Evolutionary conservation across 108 stramenopile genomes (phyloP), one percentile per base, ranked within the genome.

Genomic region (Ochromonas danica): DNA sequence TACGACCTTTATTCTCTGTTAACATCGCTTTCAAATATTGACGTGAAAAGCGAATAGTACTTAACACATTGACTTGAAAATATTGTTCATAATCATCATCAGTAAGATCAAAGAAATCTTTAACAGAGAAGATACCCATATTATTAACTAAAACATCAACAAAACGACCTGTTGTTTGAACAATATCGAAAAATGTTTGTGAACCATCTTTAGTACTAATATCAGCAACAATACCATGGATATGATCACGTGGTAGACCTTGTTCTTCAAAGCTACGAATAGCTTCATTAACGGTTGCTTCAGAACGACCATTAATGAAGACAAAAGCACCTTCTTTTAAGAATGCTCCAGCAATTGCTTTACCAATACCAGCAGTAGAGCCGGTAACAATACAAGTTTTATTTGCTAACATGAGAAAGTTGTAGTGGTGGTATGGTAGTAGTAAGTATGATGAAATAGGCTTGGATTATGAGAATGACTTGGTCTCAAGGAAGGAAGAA

Each of bases 61-160:
- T 27, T 14, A 74, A 17, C 40, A 74, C 71, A 28, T 74, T 74
- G 71, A 74, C 71, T 40, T 74, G 22, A 43, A 43, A 74, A 43
- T 74, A 74, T 40, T 28, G 6, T 14, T 10, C 14, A 40, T 43
- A 74, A 25, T 27, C 71, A 2, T 6, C 43, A 42, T 74, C 71
- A 2, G 71, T 6, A n/a, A 74, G 3, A 27, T 6, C 71, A 30
- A 74, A 74, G 27, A 74, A 74, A 42, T 74, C 71, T 28, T 27
- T 74, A 25, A 30, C 71, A 2, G 14, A 39, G 43, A 74, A 74
- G 71, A 74, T 74, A 42, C 71, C 71, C 6, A 30, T 42, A 14
- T 74, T 74, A 43, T 6, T n/a, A 14, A 74, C 71, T 3, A 74
- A 42, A 27, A 74, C 71, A 28, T 74, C 71, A 27, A 74, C 71